Base-by-base conservation (phyloP, 345 rosid genomes). In the Heritiera fomes region DNA sequence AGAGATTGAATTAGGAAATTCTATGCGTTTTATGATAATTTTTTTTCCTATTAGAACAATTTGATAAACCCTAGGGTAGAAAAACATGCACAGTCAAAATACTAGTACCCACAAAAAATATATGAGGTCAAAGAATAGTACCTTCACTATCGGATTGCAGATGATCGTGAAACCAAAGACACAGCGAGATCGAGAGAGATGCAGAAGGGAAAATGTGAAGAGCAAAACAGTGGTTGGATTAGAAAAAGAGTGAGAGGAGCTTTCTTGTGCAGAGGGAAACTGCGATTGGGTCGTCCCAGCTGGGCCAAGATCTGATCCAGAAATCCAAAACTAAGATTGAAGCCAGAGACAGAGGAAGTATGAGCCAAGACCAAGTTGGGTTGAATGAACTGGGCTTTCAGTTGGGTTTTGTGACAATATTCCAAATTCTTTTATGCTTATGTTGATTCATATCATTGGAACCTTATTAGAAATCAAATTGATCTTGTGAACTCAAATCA, bases 61-160 rank as follows among this genome's bases (percentile, higher is more conserved):
- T 20, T 47, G 8, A 73, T n/a, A 56, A 73, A 73, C 64, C 76
- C 76, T 73, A 73, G 17, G 38, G 32, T n/a, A 28, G 12, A 55
- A 41, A 55, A 73, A 11, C 58, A n/a, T 5, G 2, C 11, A 0
- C 23, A 1, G 2, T 15, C 3, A 30, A 71, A 50, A 65, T 3
- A 50, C 15, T 30, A 28, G 52, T 4, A 32, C 28, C 45, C 0
- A 6, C 28, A 23, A 0, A 10, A 32, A 6, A 43, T 6, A 43
- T 14, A 1, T 8, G 60, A 30, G 58, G 1, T 28, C 1, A 13
- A 11, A 71, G 20, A 30, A 71, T 28, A 7, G 7, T 15, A 71
- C 75, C 75, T 52, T 52, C 55, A 8, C 45, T 10, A 71, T n/a
- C 61, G n/a, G 61, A n/a, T 7, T n/a, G 30, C 61, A 8, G 32